phyloP scores from a whole-genome alignment of 2,329 filamentous ascomycete genomes.

The Aspergillus brasiliensis region DNA sequence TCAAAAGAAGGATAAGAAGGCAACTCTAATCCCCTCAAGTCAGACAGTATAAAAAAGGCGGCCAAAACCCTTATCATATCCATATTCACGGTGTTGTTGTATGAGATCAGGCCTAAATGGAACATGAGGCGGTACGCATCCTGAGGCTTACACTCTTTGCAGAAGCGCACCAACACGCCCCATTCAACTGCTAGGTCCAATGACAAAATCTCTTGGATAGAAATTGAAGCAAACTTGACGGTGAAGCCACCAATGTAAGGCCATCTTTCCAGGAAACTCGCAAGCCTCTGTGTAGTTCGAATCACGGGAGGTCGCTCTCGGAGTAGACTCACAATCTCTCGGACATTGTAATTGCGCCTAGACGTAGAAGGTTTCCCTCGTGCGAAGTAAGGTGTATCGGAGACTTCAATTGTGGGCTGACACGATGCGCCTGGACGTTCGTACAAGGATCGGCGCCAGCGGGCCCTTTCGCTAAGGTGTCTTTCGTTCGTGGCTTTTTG shows the following conservation, averaged over 20 bases:
- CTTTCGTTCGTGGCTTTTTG: neutral
- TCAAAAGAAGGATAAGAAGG: constrained; percentile 28
- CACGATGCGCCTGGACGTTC: constrained; percentile 16
- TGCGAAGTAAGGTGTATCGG: constrained; percentile 11
- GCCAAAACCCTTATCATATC: constrained; percentile 47
- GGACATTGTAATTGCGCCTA: constrained; percentile 18
- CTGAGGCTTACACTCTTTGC: constrained; percentile 24
- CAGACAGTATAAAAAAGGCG: constrained; percentile 46
- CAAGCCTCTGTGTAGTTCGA: constrained; percentile 26
- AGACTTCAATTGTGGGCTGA: neutral
- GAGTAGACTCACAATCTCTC: constrained; percentile 29
- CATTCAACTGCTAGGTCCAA: constrained; percentile 44
- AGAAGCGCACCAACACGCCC: constrained; percentile 48
- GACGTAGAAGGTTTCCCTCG: constrained; percentile 3
- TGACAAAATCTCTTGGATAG: constrained; percentile 46
- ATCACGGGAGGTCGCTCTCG: constrained; percentile 25
- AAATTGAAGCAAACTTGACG: constrained; percentile 29
- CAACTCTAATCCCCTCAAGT: constrained; percentile 42
- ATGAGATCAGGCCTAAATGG: constrained; percentile 50
- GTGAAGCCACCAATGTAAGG: constrained; percentile 44
- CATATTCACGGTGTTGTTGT: constrained; percentile 42
- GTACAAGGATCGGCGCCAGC: constrained; percentile 46
- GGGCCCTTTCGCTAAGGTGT: constrained; percentile 17
- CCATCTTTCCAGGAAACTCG: constrained; percentile 34
- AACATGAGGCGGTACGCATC: constrained; percentile 46